phyloP scores from a whole-genome alignment of 352 stramenopile genomes.

The Phytopythium oedochilum region DNA sequence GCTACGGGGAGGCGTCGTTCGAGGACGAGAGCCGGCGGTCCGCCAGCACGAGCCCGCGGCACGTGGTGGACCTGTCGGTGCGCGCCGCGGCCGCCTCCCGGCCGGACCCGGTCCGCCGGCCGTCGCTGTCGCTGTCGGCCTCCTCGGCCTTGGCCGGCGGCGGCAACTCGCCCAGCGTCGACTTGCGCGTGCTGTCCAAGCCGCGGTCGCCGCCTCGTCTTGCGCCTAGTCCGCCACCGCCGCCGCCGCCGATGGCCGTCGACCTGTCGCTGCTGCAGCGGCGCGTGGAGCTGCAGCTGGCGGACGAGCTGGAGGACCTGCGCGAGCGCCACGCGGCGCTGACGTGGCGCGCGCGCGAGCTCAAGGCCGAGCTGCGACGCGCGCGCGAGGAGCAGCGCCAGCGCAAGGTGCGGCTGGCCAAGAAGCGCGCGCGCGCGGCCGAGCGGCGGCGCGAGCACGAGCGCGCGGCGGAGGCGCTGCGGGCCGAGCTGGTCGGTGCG shows the following conservation, averaged over 20 bases:
- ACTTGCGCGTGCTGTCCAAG: conserved; percentile 46
- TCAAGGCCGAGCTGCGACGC: conserved; percentile 60
- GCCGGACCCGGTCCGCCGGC: conserved; percentile 7
- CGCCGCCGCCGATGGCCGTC: conserved; percentile 22
- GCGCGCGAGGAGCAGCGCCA: conserved; percentile 56
- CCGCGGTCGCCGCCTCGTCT: neutral
- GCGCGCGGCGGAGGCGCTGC: conserved; percentile 32
- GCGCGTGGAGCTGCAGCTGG: conserved; percentile 74
- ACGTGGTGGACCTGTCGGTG: conserved; percentile 61
- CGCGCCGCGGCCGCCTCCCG: conserved; percentile 31
- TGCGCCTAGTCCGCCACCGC: no score
- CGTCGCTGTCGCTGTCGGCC: conserved; percentile 4
- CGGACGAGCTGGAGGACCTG: conserved; percentile 71
- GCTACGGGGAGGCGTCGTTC: conserved; percentile 66
- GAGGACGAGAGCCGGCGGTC: conserved; percentile 60
- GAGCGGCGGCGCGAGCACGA: conserved; percentile 66
- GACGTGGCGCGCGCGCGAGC: conserved; percentile 63
- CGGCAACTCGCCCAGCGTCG: conserved; percentile 30
- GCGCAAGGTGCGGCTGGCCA: conserved; percentile 63
- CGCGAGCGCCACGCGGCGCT: conserved; percentile 68
- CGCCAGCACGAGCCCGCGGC: conserved; percentile 18
- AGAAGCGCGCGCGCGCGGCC: conserved; percentile 62
- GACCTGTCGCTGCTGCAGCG: conserved; percentile 70
- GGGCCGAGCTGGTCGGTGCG: conserved; percentile 25
- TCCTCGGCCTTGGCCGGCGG: conserved; percentile 8